These are phyloP conservation scores for Aspergillus diversus DNA, from an alignment of 495 filamentous ascomycete species.

Conservation along the genomic window DNA sequence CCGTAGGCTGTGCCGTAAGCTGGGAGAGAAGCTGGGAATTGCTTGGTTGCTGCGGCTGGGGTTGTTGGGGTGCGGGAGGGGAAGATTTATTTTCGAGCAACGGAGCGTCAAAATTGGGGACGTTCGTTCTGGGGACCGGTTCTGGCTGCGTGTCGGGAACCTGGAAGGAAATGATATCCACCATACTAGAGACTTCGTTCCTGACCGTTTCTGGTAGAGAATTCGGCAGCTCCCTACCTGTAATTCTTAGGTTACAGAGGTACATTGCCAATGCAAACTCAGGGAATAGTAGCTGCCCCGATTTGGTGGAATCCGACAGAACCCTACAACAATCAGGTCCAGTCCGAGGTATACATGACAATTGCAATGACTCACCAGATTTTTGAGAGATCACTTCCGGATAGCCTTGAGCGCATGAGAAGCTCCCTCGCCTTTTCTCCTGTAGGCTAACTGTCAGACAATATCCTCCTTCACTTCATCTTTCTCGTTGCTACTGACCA, in stretches of 20 bases:
- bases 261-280: conserved; percentile 99
- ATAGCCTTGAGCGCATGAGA: conserved; percentile 81
- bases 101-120: conserved; percentile 75
- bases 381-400: conserved; percentile 78
- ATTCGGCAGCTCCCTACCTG: conserved; percentile 78
- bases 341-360: background rate
- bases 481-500: conserved; percentile 48
- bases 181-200: conserved; percentile 99
- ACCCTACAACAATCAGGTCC: conserved; percentile 58
- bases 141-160: conserved; percentile 74
- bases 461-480: background rate
- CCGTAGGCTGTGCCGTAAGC: conserved; percentile 71
- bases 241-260: conserved; percentile 90
- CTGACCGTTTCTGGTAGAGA: conserved; percentile 79
- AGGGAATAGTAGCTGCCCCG: conserved; percentile 94
- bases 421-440: conserved; percentile 88
- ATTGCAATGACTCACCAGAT: conserved; percentile 68
- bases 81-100: conserved; percentile 64
- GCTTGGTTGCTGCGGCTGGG: conserved; percentile 75
- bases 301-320: conserved; percentile 95
- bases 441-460: conserved; percentile 33
- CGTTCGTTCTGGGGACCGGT: conserved; percentile 62
- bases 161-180: conserved; percentile 97
- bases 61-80: conserved; percentile 79
- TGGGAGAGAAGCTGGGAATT: conserved; percentile 79